Base-by-base conservation (phyloP, 2,329 filamentous ascomycete species). In the Aschersonia sp. region DNA sequence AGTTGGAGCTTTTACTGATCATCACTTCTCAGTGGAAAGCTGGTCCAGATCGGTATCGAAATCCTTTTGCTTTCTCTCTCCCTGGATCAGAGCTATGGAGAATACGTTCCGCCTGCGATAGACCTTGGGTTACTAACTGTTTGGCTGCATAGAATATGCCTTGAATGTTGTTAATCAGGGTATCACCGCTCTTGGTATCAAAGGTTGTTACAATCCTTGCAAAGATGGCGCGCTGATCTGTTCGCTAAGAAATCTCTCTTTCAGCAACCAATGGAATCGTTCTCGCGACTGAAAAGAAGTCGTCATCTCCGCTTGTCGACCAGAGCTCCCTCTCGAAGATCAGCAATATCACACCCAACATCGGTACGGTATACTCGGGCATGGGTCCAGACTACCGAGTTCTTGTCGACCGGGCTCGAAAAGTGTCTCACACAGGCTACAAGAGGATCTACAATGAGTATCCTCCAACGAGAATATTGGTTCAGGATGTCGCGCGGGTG, bases 391-490 rank as follows among this genome's bases (percentile, higher is more conserved):
- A 98, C 69, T 98, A 97, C 74, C 83, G 92, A 67, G 88, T 98
- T 50, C 78, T 98, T 48, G 92, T 97, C 58, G 92, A 98, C 75
- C 91, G 89, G 69, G 92, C 92, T 58, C 89, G 92, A 64, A 98
- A 97, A 71, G 92, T 96, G 56, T 95, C 89, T 49, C 92, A 98
- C 72, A 94, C 92, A 45, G 85, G 83, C 67, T 98, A 98, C 82
- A 98, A 98, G 80, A 88, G 92, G 68, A 89, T 98, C 73, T 98
- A 98, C 77, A 98, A 98, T 72, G 92, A 98, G 73, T 98, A 98
- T 73, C 92, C 92, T n/a, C 92, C 92, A 5, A 98, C 92, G 49
- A 83, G 92, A 66, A 98, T 98, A 84, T 79, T 98, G 71, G 92
- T 98, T 49, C 92, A 98, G 70, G 92, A 98, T 61, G 89, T 98